Base-by-base conservation (phyloP, 1,284 basidiomycete species). In the Cryptococcus deneoformans region DNA sequence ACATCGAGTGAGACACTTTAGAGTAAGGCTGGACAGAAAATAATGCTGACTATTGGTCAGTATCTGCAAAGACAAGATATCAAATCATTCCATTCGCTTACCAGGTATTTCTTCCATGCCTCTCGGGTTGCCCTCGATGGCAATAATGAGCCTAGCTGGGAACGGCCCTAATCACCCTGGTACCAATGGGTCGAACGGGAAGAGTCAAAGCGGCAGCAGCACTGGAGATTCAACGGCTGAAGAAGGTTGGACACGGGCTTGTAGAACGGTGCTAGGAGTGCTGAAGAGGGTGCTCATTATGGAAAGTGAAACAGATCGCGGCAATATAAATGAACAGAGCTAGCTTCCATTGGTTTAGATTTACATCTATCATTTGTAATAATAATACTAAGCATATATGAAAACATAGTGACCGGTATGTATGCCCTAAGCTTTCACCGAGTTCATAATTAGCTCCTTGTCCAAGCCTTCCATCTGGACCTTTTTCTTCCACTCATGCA, bases 21-120 rank as follows among this genome's bases (percentile, higher is more conserved):
- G 12, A 6, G 29, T 24, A 14, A 42, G n/a, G 40, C 10, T 10
- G n/a, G n/a, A n/a, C 40, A n/a, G 14, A 11, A 16, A 16, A 20
- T 20, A 20, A 20, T 20, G 20, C 20, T 20, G 20, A 20, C 20
- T 20, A 20, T 20, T 20, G 20, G 20, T 20, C 69, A 96, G 92
- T 68, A 89, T 99, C 59, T 81, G 84, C 52, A 96, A 90, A 78
- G 96, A 99, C 77, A 91, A 89, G 78, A 99, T 99, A 58, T 93
- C 93, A 5, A 93, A 94, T 59, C 88, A 91, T 20, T 93, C 91
- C 1, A 91, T 99, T 62, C 92, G 94, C 73, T 81, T 76, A 14
- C 74, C 74, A 0, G 73, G 74, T 1, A 53, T 96, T 9, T 91
- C 94, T 69, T 92, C 88, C 62, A 88, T 92, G 74, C 70, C 73